phyloP scores from a whole-genome alignment of 2,329 filamentous ascomycete species.

The Penicillium paneum region DNA sequence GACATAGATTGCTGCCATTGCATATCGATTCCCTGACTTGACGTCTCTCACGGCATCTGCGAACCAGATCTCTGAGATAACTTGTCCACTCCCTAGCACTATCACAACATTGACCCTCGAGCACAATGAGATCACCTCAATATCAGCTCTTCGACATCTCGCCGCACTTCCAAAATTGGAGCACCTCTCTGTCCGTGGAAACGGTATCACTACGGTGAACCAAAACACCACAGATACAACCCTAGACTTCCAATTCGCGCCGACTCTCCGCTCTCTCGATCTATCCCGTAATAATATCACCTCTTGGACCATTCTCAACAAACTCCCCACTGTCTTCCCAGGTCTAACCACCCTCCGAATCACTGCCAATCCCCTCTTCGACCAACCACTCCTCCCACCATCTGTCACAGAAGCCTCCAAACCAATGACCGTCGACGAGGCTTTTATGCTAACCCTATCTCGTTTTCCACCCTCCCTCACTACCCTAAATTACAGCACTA shows the following conservation, averaged over 20 bases:
- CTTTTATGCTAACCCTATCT: conserved; percentile 83
- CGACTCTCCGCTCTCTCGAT: conserved; percentile 63
- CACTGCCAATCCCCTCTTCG: conserved; percentile 81
- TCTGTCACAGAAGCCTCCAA: conserved; percentile 33
- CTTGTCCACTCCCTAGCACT: conserved; percentile 29
- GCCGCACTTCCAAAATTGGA: conserved; percentile 51
- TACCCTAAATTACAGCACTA: conserved; percentile 57
- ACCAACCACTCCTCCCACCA: conserved; percentile 40
- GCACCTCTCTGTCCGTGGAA: conserved; percentile 66
- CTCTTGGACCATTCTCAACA: conserved; percentile 71
- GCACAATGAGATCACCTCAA: conserved; percentile 43
- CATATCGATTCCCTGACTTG: conserved; percentile 36
- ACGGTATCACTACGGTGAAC: conserved; percentile 57
- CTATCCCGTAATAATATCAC: conserved; percentile 68
- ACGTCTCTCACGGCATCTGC: conserved; percentile 35
- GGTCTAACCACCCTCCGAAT: conserved; percentile 72
- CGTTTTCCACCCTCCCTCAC: conserved; percentile 63
- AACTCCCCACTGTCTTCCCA: conserved; percentile 66
- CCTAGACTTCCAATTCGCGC: conserved; percentile 50
- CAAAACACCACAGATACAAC: conserved; percentile 31
- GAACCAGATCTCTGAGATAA: conserved; percentile 35
- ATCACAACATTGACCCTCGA: conserved; percentile 51
- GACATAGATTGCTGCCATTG: conserved; percentile 34
- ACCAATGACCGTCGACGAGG: conserved; percentile 63
- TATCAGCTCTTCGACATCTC: conserved; percentile 46